Evolutionary conservation across 2,329 filamentous ascomycete genomes (phyloP).

Genomic region (Aspergillus jensenii): DNA sequence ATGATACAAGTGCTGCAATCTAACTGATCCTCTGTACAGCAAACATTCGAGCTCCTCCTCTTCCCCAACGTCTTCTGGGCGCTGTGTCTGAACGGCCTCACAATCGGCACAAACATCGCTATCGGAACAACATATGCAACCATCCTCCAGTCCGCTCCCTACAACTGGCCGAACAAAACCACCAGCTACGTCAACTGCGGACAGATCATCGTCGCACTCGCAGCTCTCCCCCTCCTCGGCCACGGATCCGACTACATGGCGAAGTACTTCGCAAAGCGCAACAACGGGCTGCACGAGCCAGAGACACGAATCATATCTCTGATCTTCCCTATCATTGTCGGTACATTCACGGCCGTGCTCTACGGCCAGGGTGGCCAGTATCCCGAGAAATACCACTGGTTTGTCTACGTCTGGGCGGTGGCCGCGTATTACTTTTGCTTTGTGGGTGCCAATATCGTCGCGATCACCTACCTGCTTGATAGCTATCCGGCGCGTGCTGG

Average conservation of each 20-base stretch:
- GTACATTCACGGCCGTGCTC: conserved; percentile 38
- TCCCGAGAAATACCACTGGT: conserved; percentile 31
- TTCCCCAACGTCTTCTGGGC: conserved; percentile 48
- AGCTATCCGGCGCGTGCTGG: conserved; percentile 45
- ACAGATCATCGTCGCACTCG: conserved; percentile 40
- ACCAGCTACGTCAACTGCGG: conserved; percentile 41
- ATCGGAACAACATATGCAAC: conserved; percentile 44
- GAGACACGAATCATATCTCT: conserved; percentile 39
- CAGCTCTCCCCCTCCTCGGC: conserved; percentile 42
- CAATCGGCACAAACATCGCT: conserved; percentile 45
- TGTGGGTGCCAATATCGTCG: conserved; percentile 44
- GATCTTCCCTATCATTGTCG: conserved; percentile 39
- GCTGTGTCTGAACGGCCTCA: conserved; percentile 40
- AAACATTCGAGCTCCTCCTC: conserved; percentile 34
- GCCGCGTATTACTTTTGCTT: conserved; percentile 29
- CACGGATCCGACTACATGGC: conserved; percentile 40
- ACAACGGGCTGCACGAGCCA: conserved; percentile 42
- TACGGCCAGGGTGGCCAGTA: conserved; percentile 40
- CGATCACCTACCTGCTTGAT: conserved; percentile 47
- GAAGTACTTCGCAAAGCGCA: conserved; percentile 36
- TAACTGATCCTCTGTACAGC: conserved; percentile 14
- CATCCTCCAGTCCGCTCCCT: conserved; percentile 36
- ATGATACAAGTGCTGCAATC: too few species aligned
- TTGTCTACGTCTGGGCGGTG: conserved; percentile 22
- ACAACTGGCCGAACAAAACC: conserved; percentile 38